Evolutionary conservation across 371 early-diverging fungal species (phyloP), one percentile per base, ranked within the genome.

Genomic region (Saksenaea oblongispora): DNA sequence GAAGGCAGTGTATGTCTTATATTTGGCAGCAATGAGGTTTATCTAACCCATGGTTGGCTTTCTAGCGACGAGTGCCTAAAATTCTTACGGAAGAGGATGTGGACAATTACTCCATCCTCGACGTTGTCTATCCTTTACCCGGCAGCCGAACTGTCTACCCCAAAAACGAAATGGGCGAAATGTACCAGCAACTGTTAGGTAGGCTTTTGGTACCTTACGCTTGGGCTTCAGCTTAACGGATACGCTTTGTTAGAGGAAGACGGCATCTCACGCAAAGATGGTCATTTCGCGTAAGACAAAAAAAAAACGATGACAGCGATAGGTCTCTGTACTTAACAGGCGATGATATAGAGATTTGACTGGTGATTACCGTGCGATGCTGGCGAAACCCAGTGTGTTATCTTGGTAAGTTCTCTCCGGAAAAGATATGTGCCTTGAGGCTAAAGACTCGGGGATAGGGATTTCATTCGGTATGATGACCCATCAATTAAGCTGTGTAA

Each of bases 111-210:
- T 75, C 89, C 5, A 91, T 96, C 34, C 72, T 79, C 36, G 96
- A 99, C 67, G 91, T 99, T 13, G 95, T 98, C 34, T 81, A 97
- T 62, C 98, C 99, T 17, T 67, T 93, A 53, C 97, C 97, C 0
- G 98, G 99, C 5, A 82, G 80, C 69, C 67, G 74, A 18, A 79
- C 95, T 7, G 68, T 75, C 54, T 96, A 94, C 65, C 99, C 99
- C 2, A 70, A 75, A 24, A 91, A 98, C 76, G 85, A 75, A 37
- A 78, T 94, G 13, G 79, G 83, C 27, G 72, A 75, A 3, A 64
- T 84, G 27, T 96, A 95, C 74, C 67, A 69, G 62, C 73, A 85
- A 34, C 61, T 91, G 18, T 88, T 98, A 90, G 82, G 79, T 78
- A 72, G 66, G 51, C 56, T 22, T 2, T 4, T 41, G 42, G 42